phyloP scores from a whole-genome alignment of 129 eudicot species.

The sunflower (Helianthus annuus) region DNA sequence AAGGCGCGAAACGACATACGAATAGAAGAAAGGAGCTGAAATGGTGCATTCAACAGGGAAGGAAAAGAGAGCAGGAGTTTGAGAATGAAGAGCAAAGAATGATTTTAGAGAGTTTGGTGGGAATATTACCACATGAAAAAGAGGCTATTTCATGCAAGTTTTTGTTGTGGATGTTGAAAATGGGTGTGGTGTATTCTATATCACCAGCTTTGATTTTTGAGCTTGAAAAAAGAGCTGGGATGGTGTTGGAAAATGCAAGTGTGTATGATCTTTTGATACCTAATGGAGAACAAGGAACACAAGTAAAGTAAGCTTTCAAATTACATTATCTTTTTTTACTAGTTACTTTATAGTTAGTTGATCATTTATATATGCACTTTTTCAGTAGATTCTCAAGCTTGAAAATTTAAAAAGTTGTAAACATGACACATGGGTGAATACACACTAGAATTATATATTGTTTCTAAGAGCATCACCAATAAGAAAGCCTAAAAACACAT shows the following conservation, averaged over 20 bases:
- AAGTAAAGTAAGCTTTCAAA: constrained; percentile 41
- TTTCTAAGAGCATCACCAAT: no score
- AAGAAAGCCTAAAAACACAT: no score
- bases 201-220: constrained; percentile 72
- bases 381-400: no score
- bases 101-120: constrained; percentile 60
- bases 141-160: constrained; percentile 71
- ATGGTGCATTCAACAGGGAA: constrained; percentile 51
- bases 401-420: no score
- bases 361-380: neutral
- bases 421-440: no score
- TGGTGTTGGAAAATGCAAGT: constrained; percentile 61
- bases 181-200: constrained; percentile 53
- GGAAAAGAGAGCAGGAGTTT: constrained; percentile 26
- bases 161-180: constrained; percentile 67
- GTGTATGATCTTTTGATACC: constrained; percentile 69
- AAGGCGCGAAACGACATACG: constrained; percentile 20
- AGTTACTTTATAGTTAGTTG: neutral
- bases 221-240: constrained; percentile 72
- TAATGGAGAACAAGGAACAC: constrained; percentile 52
- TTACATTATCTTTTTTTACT: neutral
- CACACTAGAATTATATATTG: no score
- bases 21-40: constrained; percentile 42
- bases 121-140: constrained; percentile 62
- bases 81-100: constrained; percentile 44